Evolutionary conservation across 164 flowering plant species (phyloP).

Genomic region (Hamamelis virginiana): DNA sequence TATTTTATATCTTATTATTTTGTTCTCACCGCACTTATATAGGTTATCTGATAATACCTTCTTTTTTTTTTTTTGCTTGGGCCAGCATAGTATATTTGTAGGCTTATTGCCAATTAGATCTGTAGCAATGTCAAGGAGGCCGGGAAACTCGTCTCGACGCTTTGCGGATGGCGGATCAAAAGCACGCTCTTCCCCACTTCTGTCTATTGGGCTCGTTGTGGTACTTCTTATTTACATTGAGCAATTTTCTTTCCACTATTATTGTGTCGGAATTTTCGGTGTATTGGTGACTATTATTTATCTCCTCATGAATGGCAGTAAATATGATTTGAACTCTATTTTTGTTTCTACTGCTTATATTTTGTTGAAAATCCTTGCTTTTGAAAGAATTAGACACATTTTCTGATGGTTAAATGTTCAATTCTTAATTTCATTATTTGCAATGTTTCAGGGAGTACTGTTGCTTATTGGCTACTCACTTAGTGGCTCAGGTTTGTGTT

Average conservation of each 20-base stretch:
- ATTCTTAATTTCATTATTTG: not conserved
- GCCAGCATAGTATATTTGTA: not conserved
- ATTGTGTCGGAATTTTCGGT: not conserved
- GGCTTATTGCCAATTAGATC: not conserved
- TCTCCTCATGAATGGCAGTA: not conserved
- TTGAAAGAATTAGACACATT: not conserved
- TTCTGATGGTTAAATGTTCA: not conserved
- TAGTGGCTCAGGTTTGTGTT: conserved; percentile 50
- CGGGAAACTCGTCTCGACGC: conserved; percentile 47
- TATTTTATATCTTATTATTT: too few relatives aligned
- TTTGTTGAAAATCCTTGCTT: not conserved
- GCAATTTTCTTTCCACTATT: not conserved
- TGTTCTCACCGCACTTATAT: not conserved
- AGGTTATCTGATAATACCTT: not conserved
- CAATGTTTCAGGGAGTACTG: conserved; percentile 45
- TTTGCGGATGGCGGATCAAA: conserved; percentile 52
- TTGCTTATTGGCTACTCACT: conserved; percentile 47
- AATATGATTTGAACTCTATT: not conserved
- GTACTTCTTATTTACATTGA: conserved; percentile 17
- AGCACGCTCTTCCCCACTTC: conserved; percentile 49
- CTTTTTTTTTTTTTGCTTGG: not conserved
- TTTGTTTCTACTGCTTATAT: not conserved
- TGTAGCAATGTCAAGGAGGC: conserved; percentile 60
- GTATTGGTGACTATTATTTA: not conserved
- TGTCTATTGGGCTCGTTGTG: conserved; percentile 47